Conservation (phyloP, 768 basidiomycete genomes). For the Lepiota brunneoincarnata region DNA sequence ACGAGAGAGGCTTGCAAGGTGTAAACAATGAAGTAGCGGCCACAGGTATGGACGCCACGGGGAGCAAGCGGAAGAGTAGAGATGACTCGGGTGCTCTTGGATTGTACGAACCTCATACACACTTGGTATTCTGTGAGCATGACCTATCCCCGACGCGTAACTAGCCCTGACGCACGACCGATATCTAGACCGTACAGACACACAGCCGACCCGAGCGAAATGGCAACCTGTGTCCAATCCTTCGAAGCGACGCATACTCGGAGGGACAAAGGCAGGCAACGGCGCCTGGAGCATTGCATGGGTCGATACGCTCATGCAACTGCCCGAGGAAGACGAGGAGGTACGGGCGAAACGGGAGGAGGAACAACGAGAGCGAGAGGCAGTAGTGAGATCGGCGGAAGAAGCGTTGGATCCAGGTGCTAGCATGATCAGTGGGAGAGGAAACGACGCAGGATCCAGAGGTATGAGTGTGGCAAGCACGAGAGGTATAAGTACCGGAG, state of each 20-base stretch:
- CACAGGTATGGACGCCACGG: too few species aligned
- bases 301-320: constrained; percentile 61
- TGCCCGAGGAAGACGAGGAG: constrained; percentile 16
- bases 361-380: neutral
- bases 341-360: neutral
- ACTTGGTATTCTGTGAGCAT: constrained; percentile 67
- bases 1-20: constrained; percentile 17
- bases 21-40: constrained; percentile 18
- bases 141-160: neutral
- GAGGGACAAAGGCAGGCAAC: constrained; percentile 73
- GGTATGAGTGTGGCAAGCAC: neutral
- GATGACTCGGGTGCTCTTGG: constrained; percentile 50
- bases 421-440: neutral
- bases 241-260: constrained; percentile 46
- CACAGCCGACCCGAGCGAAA: constrained; percentile 65
- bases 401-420: neutral
- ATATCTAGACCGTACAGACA: constrained; percentile 65
- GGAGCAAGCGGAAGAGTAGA: constrained; percentile 29
- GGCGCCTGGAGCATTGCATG: constrained; percentile 81
- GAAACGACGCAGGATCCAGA: neutral
- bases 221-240: constrained; percentile 56
- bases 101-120: constrained; percentile 81
- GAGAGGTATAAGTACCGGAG: neutral
- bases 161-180: constrained; percentile 5
- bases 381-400: neutral